A percentile compares a stretch with the other conserved stretches of the same genome.
phyloP scores from a whole-genome alignment of 1,284 basidiomycete species.

The Ganoderma resinaceum region DNA sequence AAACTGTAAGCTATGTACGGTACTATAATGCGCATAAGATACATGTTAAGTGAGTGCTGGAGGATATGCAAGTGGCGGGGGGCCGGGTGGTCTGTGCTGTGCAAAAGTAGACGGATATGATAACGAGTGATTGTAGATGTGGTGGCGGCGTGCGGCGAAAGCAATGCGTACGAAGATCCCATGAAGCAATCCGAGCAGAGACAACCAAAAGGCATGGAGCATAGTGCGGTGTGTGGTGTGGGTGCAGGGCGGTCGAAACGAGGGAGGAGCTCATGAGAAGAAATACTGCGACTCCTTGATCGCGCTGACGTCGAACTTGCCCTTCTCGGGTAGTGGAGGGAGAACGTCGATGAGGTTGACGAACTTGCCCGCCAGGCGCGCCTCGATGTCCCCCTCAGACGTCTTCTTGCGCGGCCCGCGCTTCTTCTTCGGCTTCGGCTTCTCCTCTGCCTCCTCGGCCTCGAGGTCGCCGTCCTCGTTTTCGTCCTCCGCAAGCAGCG shows the following conservation, averaged over 20 bases:
- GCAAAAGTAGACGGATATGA: background rate
- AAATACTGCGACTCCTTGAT: constrained; percentile 90
- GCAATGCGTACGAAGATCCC: constrained; percentile 12
- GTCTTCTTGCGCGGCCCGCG: constrained; percentile 14
- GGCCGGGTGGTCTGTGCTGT: background rate
- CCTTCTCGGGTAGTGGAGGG: constrained; percentile 87
- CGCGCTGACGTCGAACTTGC: constrained; percentile 86
- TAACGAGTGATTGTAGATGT: background rate
- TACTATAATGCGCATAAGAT: constrained; percentile 32
- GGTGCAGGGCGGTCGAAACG: background rate
- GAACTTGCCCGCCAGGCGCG: constrained; percentile 56
- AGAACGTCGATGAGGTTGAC: constrained; percentile 81
- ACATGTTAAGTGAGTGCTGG: constrained; percentile 21
- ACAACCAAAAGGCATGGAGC: background rate
- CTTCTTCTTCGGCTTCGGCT: constrained; percentile 18
- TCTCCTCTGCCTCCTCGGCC: constrained; percentile 30
- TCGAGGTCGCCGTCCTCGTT: constrained; percentile 26
- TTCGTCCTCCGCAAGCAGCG: background rate
- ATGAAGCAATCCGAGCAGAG: constrained; percentile 8
- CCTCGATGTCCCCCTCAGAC: constrained; percentile 36
- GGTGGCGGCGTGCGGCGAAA: constrained; percentile 5
- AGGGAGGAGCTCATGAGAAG: constrained; percentile 68
- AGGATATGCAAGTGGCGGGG: constrained; percentile 10
- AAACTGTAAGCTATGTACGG: constrained; percentile 18
- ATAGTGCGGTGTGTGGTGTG: background rate